A percentile compares a stretch with the other conserved stretches of the same genome.
These are phyloP conservation scores for Calvatia gigantea DNA, from an alignment of 768 basidiomycete species.

Conservation along the genomic window DNA sequence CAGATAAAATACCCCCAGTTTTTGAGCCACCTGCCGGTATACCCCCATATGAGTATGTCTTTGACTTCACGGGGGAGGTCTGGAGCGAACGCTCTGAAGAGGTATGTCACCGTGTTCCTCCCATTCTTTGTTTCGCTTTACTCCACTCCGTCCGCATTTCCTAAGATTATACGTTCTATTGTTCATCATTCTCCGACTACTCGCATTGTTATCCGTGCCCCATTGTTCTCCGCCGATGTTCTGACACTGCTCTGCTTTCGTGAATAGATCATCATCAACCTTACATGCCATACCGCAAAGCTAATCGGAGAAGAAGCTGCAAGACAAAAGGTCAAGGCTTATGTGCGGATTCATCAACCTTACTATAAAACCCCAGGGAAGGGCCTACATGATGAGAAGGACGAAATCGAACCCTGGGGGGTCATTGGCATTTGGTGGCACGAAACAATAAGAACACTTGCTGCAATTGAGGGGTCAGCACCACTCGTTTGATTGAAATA, in stretches of 20 bases:
- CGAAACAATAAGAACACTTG: constrained; percentile 72
- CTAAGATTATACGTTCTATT: background rate
- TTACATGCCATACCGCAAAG: constrained; percentile 67
- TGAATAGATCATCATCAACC: constrained; percentile 69
- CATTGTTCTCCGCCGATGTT: background rate
- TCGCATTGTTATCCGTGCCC: background rate
- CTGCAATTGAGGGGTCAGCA: constrained; percentile 66
- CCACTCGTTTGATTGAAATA: constrained; percentile 4
- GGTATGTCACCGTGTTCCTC: constrained; percentile 36
- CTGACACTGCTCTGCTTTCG: background rate
- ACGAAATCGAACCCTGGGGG: constrained; percentile 67
- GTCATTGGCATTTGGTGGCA: constrained; percentile 86
- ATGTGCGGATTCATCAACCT: constrained; percentile 72
- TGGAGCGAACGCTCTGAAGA: constrained; percentile 71
- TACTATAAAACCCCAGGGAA: constrained; percentile 77
- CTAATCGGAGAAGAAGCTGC: constrained; percentile 75
- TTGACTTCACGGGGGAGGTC: constrained; percentile 83
- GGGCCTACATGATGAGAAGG: constrained; percentile 63
- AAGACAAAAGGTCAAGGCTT: constrained; percentile 74
- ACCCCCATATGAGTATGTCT: constrained; percentile 73
- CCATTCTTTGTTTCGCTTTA: constrained; percentile 8
- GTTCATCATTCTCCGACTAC: background rate
- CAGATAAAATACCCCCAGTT: constrained; percentile 63
- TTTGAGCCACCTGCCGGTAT: constrained; percentile 73
- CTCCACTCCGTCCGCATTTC: constrained; percentile 11